Evolutionary conservation across 108 stramenopile species (phyloP), one percentile per base, ranked within the genome.

Genomic region (Cyclostephanos tholiformis): DNA sequence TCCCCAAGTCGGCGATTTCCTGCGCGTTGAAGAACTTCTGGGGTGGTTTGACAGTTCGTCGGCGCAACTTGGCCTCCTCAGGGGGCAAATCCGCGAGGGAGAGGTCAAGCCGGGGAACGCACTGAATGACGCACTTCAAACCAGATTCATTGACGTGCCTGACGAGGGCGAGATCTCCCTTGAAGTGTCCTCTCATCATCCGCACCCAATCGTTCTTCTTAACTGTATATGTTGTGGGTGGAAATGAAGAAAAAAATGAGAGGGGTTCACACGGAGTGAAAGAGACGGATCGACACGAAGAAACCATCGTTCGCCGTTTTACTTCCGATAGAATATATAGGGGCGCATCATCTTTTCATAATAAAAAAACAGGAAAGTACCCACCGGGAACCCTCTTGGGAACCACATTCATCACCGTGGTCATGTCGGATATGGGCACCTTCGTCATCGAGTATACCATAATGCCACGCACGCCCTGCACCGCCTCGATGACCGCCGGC

Each of bases 161-260:
- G 48, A 99, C 96, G 58, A 94, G 86, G 48, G 96, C 98, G 61
- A 98, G 76, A 79, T 99, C 98, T 22, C 97, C 97, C 84, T 97
- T 98, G 86, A 95, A 98, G 52, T 91, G 95, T 22, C 93, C 95
- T 29, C 97, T 82, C 2, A 84, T 94, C 85, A 98, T 88, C 46
- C 98, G 93, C 2, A 98, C 97, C 91, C 93, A 99, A 65, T 96
- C 94, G 58, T 97, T 97, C 60, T 94, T 86, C 72, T 96, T 94
- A 19, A 99, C 90, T 79, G 71, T 69, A 27, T 14, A 58, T 27
- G 43, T 46, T n/a, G 23, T 43, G 53, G 4, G 56, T 32, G n/a
- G n/a, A n/a, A n/a, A n/a, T 32, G 32, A 32, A 32, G 17, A 63
- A 64, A 17, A n/a, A 32, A 26, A 50, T 20, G 0, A 38, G n/a